These are phyloP conservation scores for Salvia sclarea DNA, from an alignment of 305 asterid genomes.

Conservation along the genomic window DNA sequence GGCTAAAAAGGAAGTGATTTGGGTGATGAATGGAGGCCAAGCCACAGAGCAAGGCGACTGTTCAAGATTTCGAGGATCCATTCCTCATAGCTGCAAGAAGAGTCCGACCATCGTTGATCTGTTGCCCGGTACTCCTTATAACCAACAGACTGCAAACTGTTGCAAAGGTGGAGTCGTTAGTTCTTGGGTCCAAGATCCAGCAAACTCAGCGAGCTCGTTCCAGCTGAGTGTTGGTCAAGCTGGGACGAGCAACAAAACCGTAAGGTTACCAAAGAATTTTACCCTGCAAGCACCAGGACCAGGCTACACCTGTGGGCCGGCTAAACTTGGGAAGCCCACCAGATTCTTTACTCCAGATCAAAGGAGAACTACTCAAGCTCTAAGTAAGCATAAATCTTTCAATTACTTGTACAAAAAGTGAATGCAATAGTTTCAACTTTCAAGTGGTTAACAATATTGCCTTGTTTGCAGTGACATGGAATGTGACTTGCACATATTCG, in stretches of 20 bases:
- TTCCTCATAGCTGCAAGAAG: constrained; percentile 66
- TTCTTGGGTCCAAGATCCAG: constrained; percentile 58
- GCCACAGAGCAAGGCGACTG: constrained; percentile 77
- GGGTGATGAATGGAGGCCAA: constrained; percentile 58
- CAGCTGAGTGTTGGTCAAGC: constrained; percentile 56
- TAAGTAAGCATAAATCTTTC: too few species aligned
- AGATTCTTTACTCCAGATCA: constrained; percentile 44
- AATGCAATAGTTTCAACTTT: too few species aligned
- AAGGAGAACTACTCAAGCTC: constrained; percentile 60
- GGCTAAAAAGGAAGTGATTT: constrained; percentile 60
- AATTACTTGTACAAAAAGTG: too few species aligned
- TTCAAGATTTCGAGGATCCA: constrained; percentile 47
- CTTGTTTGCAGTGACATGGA: constrained; percentile 56
- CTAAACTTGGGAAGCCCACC: constrained; percentile 46
- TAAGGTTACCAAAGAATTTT: constrained; percentile 51
- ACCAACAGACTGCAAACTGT: constrained; percentile 56
- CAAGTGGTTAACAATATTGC: background rate
- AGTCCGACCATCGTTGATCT: constrained; percentile 58
- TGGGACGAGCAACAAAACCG: constrained; percentile 55
- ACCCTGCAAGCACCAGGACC: constrained; percentile 57
- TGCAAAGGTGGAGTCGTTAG: constrained; percentile 62
- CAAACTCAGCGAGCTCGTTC: constrained; percentile 48
- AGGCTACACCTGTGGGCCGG: constrained; percentile 65
- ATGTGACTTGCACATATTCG: constrained; percentile 56
- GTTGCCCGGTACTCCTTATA: constrained; percentile 54